Evolutionary conservation across 768 basidiomycete genomes (phyloP), one percentile per base, ranked within the genome.

Genomic region (Pisolithus tinctorius): DNA sequence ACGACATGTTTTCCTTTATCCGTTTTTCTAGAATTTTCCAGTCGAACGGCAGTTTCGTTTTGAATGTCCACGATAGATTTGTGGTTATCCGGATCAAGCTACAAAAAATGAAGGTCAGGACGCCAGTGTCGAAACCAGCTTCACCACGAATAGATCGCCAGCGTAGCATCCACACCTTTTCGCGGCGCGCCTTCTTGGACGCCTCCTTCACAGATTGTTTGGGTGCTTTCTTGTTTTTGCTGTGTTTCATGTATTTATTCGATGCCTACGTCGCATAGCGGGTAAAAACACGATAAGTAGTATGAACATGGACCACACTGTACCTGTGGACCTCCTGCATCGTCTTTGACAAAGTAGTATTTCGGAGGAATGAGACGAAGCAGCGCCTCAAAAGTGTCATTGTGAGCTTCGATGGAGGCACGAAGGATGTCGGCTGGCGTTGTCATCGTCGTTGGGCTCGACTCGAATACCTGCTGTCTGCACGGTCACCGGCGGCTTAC

Each of bases 51-150:
- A 5, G 71, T 71, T 60, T 84, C 85, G 51, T 78, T 76, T 63
- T 88, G 83, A 30, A 91, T 74, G 52, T 96, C 90, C 26, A 90
- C 7, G 42, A 83, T 69, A 10, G 81, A 81, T 61, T 89, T 90
- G 62, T 93, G 78, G 69, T 95, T 93, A 6, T 83, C 85, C 1
- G 95, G 95, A 67, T 98, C 93, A 59, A 96, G 87, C 93, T 98
- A 56, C 25, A 37, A 38, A 31, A 26, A 17, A 29, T 14, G 5
- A 31, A 20, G 48, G 17, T 34, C 30, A n/a, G 14, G 17, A 29
- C 20, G 20, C 20, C 20, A 20, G 2, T 20, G 45, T n/a, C 43
- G 7, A 42, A 45, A 37, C 17, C 8, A 41, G 16, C 16, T n/a
- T 43, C 45, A n/a, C 5, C 17, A 4, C 4, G 0, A 17, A 17